Evolutionary conservation across 495 filamentous ascomycete species (phyloP).

Genomic region (Penicillium silybi): DNA sequence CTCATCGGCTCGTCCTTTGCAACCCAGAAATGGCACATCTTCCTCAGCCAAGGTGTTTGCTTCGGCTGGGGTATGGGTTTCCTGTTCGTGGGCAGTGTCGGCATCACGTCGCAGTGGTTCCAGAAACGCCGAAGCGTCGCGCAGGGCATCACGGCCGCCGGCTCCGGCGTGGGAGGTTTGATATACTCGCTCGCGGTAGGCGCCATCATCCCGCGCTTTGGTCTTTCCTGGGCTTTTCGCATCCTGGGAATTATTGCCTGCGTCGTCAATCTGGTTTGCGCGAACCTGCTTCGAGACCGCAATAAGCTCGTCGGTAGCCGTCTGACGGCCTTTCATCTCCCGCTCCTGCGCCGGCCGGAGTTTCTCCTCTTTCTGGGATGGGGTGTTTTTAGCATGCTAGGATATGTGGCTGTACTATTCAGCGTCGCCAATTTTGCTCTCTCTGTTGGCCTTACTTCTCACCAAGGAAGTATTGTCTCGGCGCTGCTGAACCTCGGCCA

Average conservation of each 20-base stretch:
- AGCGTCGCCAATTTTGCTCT: slow-evolving; percentile 70
- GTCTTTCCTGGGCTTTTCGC: slow-evolving; percentile 69
- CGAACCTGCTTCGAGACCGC: slow-evolving; percentile 62
- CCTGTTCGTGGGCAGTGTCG: slow-evolving; percentile 66
- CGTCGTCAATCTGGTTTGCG: slow-evolving; percentile 58
- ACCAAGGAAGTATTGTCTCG: slow-evolving; percentile 65
- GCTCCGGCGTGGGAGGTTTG: slow-evolving; percentile 73
- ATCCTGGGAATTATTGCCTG: slow-evolving; percentile 65
- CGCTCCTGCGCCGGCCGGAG: slow-evolving; percentile 55
- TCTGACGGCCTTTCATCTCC: slow-evolving; percentile 59
- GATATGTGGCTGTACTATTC: slow-evolving; percentile 73
- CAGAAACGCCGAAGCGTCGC: slow-evolving; percentile 62
- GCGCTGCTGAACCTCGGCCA: slow-evolving; percentile 72
- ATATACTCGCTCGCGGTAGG: slow-evolving; percentile 50
- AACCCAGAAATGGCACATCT: slow-evolving; percentile 66
- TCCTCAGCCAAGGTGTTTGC: slow-evolving; percentile 71
- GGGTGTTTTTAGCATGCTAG: slow-evolving; percentile 68
- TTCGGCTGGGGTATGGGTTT: slow-evolving; percentile 77
- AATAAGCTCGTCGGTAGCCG: slow-evolving; percentile 64
- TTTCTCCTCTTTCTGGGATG: slow-evolving; percentile 64
- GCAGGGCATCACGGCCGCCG: slow-evolving; percentile 67
- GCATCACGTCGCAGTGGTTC: slow-evolving; percentile 80
- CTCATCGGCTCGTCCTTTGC: slow-evolving; percentile 66
- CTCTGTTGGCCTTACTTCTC: slow-evolving; percentile 59
- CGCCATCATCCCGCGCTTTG: slow-evolving; percentile 56